Percentiles rank a stretch among this genome's conserved stretches.
phyloP scores from a whole-genome alignment of 2,329 filamentous ascomycete genomes.

The Ceratocystis colombiana region DNA sequence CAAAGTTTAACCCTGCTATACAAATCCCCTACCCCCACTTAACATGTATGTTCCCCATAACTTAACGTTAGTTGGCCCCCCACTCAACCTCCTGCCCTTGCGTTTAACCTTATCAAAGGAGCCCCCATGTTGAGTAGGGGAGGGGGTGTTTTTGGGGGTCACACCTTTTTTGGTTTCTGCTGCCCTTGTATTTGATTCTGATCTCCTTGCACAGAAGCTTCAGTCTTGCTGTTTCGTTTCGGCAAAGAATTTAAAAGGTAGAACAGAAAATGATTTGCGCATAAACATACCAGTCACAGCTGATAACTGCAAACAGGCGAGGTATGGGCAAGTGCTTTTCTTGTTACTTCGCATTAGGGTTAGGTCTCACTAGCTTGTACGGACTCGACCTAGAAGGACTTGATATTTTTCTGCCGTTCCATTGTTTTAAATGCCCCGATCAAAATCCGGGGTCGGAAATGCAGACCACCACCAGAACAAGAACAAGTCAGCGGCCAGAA shows the following conservation, averaged over 20 bases:
- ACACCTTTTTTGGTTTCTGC: not conserved
- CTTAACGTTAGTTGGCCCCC: not conserved
- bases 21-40: not conserved
- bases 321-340: not conserved
- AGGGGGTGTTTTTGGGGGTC: too few relatives aligned
- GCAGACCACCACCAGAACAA: not conserved
- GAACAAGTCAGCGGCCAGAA: not conserved
- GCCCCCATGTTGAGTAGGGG: not conserved
- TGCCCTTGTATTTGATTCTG: not conserved
- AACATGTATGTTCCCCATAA: not conserved
- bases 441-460: not conserved
- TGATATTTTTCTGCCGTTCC: not conserved
- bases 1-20: too few relatives aligned
- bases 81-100: conserved; percentile 2
- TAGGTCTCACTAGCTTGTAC: not conserved
- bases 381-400: not conserved
- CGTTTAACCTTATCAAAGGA: conserved; percentile 5
- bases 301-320: too few relatives aligned
- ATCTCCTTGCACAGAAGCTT: conserved; percentile 1
- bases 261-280: not conserved
- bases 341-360: not conserved
- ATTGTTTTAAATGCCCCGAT: not conserved
- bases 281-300: too few relatives aligned
- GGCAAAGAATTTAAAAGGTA: not conserved
- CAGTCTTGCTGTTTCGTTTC: not conserved